Evolutionary conservation across 2,329 filamentous ascomycete species (phyloP), one percentile per base, ranked within the genome.

Genomic region (Alternaria ventricosa): DNA sequence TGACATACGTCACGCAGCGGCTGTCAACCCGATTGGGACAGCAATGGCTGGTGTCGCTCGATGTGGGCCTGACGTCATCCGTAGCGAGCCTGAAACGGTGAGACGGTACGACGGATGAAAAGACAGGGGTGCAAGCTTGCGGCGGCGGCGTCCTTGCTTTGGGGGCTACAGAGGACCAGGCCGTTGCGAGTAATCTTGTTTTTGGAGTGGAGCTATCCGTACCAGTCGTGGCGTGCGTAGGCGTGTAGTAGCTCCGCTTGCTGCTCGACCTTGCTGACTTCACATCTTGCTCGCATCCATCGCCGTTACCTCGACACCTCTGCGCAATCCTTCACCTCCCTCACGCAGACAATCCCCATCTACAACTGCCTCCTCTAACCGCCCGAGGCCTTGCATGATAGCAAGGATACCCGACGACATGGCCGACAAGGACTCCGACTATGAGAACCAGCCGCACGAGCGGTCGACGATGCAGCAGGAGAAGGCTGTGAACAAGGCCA

Each of bases 401-500:
- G 62, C 64, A 55, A 65, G 58, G 46, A 47, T 67, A 43, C 64
- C 68, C 28, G 49, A 65, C 66, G 61, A 60, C 71, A 79, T 80
- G 77, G 69, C 78, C 50, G 75, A 78, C 61, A 70, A 70, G 54
- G 67, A 51, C 47, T 77, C 72, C 54, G 77, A 80, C 60, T 75
- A 73, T 22, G 74, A 79, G 12, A 53, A 36, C 30, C 18, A 23
- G 67, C 73, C 73, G 45, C 73, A 79, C 36, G 75, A 76, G 73
- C 81, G 83, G 65, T 84, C 83, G 15, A 78, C 78, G 41, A 76
- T 79, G 72, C 81, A 83, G 73, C 82, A 85, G 67, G 66, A 84
- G 61, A 85, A 85, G 70, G 78, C 81, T 49, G 65, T 82, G 46
- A 80, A 82, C 53, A 76, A 78, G 55, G 77, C 76, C 67, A 81